These are phyloP conservation scores for Candida smagusa DNA, from an alignment of 1,139 yeast species.

Conservation along the genomic window DNA sequence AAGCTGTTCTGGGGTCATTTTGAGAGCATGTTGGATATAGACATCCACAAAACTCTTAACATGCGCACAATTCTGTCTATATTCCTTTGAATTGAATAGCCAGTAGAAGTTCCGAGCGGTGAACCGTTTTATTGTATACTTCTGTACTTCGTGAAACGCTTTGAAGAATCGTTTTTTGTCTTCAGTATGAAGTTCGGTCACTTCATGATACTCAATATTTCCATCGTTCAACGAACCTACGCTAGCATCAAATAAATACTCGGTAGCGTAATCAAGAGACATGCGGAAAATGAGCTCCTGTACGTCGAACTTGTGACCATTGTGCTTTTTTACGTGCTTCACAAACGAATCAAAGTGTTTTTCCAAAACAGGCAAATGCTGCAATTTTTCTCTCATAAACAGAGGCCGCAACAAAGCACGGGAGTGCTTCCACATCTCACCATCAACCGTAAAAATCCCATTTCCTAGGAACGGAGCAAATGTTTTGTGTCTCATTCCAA, in stretches of 20 bases:
- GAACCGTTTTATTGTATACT: slow-evolving; percentile 25
- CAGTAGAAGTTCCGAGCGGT: slow-evolving; percentile 26
- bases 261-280: slow-evolving; percentile 43
- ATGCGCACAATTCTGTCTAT: slow-evolving; percentile 18
- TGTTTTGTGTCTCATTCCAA: slow-evolving; percentile 25
- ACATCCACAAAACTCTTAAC: slow-evolving; percentile 27
- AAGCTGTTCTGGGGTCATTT: slow-evolving; percentile 27
- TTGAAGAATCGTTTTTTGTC: slow-evolving; percentile 23
- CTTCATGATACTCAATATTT: slow-evolving; percentile 18
- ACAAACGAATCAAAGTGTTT: slow-evolving; percentile 42
- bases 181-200: slow-evolving; percentile 18
- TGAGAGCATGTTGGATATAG: slow-evolving; percentile 30
- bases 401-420: slow-evolving; percentile 58
- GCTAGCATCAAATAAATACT: slow-evolving; percentile 36
- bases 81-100: slow-evolving; percentile 25
- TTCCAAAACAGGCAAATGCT: slow-evolving; percentile 46
- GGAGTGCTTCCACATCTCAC: slow-evolving; percentile 56
- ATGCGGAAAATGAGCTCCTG: slow-evolving; percentile 38
- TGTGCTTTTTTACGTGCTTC: slow-evolving; percentile 25
- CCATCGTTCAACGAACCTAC: slow-evolving; percentile 28
- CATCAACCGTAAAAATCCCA: slow-evolving; percentile 56
- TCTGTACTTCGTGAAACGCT: slow-evolving; percentile 32
- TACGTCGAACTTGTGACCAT: slow-evolving; percentile 25
- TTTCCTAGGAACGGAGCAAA: slow-evolving; percentile 48
- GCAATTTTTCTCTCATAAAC: slow-evolving; percentile 53